These are phyloP conservation scores for Conringia planisiliqua DNA, from an alignment of 345 rosid species.

Conservation along the genomic window DNA sequence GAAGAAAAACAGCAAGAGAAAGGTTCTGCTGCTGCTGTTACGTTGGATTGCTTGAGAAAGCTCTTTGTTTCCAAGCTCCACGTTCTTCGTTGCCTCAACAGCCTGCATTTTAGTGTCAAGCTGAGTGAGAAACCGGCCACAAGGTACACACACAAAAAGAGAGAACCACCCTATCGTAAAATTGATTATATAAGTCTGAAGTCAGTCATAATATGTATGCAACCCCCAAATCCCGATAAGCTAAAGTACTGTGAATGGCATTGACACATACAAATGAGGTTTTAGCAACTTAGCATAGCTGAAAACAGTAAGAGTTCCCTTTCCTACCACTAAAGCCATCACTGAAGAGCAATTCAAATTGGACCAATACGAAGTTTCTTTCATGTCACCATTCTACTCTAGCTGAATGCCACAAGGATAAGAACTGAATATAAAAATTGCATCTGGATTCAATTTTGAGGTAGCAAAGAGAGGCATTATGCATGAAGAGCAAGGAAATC, in stretches of 20 bases:
- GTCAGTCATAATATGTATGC: neutral
- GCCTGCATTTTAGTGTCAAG: constrained; percentile 47
- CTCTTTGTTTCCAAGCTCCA: constrained; percentile 84
- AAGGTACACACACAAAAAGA: neutral
- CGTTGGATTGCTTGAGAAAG: constrained; percentile 74
- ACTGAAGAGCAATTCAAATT: neutral
- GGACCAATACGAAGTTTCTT: neutral
- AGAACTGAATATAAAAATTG: neutral
- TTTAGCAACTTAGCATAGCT: constrained; percentile 6
- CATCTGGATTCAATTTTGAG: neutral
- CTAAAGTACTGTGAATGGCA: constrained; percentile 2
- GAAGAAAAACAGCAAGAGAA: constrained; percentile 74
- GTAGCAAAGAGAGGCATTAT: neutral
- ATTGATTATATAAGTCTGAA: neutral
- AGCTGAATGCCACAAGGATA: neutral
- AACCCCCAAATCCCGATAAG: neutral
- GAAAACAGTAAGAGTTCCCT: neutral
- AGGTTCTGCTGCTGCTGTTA: constrained; percentile 88
- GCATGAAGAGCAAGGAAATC: neutral
- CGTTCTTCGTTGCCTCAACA: constrained; percentile 85
- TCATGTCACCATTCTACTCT: neutral
- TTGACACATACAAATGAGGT: constrained; percentile 1
- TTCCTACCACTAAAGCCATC: neutral
- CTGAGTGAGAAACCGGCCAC: constrained; percentile 4
- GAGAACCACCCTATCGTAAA: neutral